phyloP scores from a whole-genome alignment of 768 basidiomycete genomes.

The Scleroderma bovista region DNA sequence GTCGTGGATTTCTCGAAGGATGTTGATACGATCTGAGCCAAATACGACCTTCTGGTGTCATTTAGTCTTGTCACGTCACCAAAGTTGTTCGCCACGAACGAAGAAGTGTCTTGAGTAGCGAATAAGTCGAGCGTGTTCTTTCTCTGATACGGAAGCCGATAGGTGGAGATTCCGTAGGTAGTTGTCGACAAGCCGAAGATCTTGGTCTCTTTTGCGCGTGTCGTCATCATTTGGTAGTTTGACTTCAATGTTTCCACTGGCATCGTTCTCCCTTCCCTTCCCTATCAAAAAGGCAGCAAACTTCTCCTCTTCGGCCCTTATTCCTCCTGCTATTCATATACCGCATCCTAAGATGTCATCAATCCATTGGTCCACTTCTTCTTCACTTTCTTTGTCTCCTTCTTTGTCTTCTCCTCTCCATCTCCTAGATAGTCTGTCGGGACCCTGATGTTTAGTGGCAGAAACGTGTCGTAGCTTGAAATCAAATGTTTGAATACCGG shows the following conservation, averaged over 20 bases:
- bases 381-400: background rate
- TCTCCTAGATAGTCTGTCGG: slow-evolving; percentile 9
- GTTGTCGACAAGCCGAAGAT: no score
- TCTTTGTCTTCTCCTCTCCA: background rate
- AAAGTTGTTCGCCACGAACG: slow-evolving; percentile 1
- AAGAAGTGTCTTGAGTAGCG: slow-evolving; percentile 19
- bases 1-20: background rate
- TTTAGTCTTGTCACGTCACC: no score
- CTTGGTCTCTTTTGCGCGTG: no score
- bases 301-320: background rate
- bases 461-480: slow-evolving; percentile 30
- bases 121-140: slow-evolving; percentile 5
- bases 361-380: background rate
- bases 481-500: slow-evolving; percentile 23
- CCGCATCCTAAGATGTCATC: background rate
- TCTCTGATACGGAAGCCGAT: no score
- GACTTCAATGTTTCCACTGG: no score
- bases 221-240: no score
- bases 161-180: no score
- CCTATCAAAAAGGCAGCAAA: background rate
- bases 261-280: no score
- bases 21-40: no score
- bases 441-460: slow-evolving; percentile 12
- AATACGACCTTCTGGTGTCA: no score
- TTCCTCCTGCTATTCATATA: background rate